Percentiles rank a stretch among this genome's conserved stretches.
Evolutionary conservation across 2,329 filamentous ascomycete genomes (phyloP).

Genomic region (Cordyceps militaris): DNA sequence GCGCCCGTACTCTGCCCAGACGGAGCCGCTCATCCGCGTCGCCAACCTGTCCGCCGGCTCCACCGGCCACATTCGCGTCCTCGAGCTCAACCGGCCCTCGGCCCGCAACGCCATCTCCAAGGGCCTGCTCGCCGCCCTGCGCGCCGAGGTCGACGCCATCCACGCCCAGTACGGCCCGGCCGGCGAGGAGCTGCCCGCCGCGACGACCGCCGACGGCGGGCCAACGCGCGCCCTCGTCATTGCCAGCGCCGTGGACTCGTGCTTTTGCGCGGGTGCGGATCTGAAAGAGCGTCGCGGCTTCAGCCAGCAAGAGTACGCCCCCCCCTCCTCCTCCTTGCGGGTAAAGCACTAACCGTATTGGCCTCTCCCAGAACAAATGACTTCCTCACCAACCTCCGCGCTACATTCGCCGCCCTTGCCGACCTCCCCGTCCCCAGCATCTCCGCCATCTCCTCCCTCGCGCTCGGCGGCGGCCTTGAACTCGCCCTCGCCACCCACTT

Average conservation of each 20-base stretch:
- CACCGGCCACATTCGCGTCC: slow-evolving; percentile 76
- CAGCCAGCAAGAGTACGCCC: slow-evolving; percentile 62
- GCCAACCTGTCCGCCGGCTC: slow-evolving; percentile 70
- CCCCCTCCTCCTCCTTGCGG: not conserved
- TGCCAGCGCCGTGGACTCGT: slow-evolving; percentile 74
- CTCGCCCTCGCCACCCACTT: slow-evolving; percentile 84
- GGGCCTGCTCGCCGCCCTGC: slow-evolving; percentile 65
- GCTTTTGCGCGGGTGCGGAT: slow-evolving; percentile 92
- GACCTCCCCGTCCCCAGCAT: slow-evolving; percentile 83
- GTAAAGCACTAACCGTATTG: not conserved
- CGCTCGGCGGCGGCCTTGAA: slow-evolving; percentile 89
- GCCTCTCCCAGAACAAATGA: slow-evolving; percentile 54
- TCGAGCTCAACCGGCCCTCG: slow-evolving; percentile 77
- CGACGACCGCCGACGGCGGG: slow-evolving; percentile 38
- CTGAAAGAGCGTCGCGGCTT: slow-evolving; percentile 81
- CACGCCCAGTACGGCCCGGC: slow-evolving; percentile 52
- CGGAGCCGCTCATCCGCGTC: slow-evolving; percentile 56
- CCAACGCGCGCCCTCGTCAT: slow-evolving; percentile 76
- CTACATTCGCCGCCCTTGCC: slow-evolving; percentile 66
- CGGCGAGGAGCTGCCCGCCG: slow-evolving; percentile 46
- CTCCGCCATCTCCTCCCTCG: slow-evolving; percentile 74
- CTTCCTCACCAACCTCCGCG: slow-evolving; percentile 72
- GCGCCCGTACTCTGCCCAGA: slow-evolving; percentile 37
- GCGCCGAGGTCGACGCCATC: slow-evolving; percentile 65
- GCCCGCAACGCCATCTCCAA: slow-evolving; percentile 88